Percentiles rank a stretch among this genome's conserved stretches.
Evolutionary conservation across 257 asterid species (phyloP).

Genomic region (Nyctanthes arbortristis): DNA sequence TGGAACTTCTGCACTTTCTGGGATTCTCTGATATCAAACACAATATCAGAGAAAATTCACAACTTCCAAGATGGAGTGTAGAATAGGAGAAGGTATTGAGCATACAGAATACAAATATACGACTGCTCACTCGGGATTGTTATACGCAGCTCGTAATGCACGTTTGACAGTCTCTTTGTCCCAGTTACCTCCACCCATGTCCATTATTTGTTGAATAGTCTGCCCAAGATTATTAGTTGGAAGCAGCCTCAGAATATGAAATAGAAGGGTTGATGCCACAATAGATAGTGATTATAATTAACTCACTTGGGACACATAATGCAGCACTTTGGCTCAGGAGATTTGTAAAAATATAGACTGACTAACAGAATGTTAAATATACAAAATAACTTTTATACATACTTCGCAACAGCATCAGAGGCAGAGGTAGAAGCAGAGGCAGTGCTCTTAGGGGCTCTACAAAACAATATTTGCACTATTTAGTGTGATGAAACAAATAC

Average conservation of each 20-base stretch:
- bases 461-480: conserved; percentile 25
- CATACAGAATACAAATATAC: conserved; percentile 34
- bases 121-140: conserved; percentile 64
- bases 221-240: conserved; percentile 54
- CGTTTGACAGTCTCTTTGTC: conserved; percentile 70
- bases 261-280: conserved; percentile 45
- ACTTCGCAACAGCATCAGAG: conserved; percentile 52
- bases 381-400: conserved; percentile 18
- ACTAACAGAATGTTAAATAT: background rate
- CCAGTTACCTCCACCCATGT: conserved; percentile 94
- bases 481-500: conserved; percentile 6
- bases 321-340: conserved; percentile 13
- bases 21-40: conserved; percentile 58
- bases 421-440: conserved; percentile 47
- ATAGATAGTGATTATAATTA: conserved; percentile 21
- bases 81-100: background rate
- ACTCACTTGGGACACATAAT: conserved; percentile 11
- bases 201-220: conserved; percentile 72
- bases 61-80: background rate
- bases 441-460: conserved; percentile 46
- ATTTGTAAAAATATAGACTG: background rate
- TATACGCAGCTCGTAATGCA: conserved; percentile 87
- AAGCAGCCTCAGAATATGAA: conserved; percentile 43
- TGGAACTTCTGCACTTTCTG: conserved; percentile 65
- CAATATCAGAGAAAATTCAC: conserved; percentile 11